phyloP scores from a whole-genome alignment of 768 basidiomycete species.

The Tulasnella sp. region DNA sequence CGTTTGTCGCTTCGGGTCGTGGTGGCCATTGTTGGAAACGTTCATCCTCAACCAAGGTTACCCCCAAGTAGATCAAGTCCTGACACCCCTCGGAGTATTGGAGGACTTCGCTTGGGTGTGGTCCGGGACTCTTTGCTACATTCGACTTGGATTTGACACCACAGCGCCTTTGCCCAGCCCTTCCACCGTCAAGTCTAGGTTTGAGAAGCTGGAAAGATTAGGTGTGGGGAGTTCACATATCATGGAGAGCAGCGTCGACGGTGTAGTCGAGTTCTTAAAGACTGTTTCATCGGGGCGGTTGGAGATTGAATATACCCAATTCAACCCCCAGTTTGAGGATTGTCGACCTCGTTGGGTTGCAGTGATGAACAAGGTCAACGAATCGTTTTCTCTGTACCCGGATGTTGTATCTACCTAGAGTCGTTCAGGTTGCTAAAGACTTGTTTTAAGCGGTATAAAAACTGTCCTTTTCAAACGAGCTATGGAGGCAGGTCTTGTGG shows the following conservation, averaged over 20 bases:
- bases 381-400: too few species aligned
- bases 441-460: too few species aligned
- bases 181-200: not conserved
- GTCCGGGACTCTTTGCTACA: not conserved
- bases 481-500: too few species aligned
- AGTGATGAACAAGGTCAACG: too few species aligned
- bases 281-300: not conserved
- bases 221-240: not conserved
- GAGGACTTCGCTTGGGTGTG: not conserved
- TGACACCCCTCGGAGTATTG: not conserved
- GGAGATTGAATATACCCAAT: too few species aligned
- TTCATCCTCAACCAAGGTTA: not conserved
- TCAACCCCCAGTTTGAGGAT: too few species aligned
- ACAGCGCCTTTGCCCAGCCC: not conserved
- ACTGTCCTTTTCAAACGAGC: too few species aligned
- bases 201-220: not conserved
- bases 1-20: not conserved
- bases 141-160: not conserved
- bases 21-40: not conserved
- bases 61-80: not conserved
- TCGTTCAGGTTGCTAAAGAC: too few species aligned
- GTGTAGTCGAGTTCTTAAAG: not conserved
- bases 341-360: too few species aligned
- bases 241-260: not conserved
- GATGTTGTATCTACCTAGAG: too few species aligned